Percentiles rank a stretch among this genome's conserved stretches.
Conservation (phyloP, 805 yeast species). For the Teunomyces gatunensis region DNA sequence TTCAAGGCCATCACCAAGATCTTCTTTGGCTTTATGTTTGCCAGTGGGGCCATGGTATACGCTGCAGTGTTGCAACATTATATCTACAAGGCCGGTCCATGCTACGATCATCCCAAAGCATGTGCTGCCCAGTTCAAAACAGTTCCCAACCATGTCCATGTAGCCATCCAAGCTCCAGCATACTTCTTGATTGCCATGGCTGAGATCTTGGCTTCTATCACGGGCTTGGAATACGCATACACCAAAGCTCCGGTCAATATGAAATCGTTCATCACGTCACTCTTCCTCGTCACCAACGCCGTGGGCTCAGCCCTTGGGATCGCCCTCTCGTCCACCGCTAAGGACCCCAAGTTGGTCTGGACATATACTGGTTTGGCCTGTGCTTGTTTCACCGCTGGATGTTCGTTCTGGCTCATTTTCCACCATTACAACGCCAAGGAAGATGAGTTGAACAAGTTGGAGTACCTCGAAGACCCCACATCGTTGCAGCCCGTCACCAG, state of each 20-base stretch:
- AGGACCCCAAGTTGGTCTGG: constrained; percentile 69
- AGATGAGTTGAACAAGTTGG: constrained; percentile 55
- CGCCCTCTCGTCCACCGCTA: constrained; percentile 63
- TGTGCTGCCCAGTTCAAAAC: constrained; percentile 41
- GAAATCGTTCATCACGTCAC: constrained; percentile 61
- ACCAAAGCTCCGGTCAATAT: constrained; percentile 72
- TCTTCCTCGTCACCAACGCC: constrained; percentile 68
- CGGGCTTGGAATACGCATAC: constrained; percentile 83
- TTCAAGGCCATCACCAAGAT: constrained; percentile 73
- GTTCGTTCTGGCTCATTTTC: constrained; percentile 60
- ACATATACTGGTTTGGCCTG: constrained; percentile 62
- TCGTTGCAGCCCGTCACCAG: constrained; percentile 4
- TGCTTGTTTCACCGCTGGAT: constrained; percentile 57
- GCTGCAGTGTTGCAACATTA: constrained; percentile 72
- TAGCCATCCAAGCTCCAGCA: constrained; percentile 67
- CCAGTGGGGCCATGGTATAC: constrained; percentile 62
- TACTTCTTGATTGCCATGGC: constrained; percentile 69
- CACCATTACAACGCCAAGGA: constrained; percentile 51
- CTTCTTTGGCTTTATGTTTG: constrained; percentile 65
- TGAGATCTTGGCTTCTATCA: constrained; percentile 74
- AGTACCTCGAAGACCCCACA: constrained; percentile 20
- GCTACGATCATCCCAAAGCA: constrained; percentile 58
- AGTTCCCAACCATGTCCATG: constrained; percentile 55
- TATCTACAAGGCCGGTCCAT: constrained; percentile 68
- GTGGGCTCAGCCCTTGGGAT: constrained; percentile 73